A percentile compares a stretch with the other conserved stretches of the same genome.
phyloP scores from a whole-genome alignment of 192 early-diverging fungal genomes.

The Linnemannia zychae region DNA sequence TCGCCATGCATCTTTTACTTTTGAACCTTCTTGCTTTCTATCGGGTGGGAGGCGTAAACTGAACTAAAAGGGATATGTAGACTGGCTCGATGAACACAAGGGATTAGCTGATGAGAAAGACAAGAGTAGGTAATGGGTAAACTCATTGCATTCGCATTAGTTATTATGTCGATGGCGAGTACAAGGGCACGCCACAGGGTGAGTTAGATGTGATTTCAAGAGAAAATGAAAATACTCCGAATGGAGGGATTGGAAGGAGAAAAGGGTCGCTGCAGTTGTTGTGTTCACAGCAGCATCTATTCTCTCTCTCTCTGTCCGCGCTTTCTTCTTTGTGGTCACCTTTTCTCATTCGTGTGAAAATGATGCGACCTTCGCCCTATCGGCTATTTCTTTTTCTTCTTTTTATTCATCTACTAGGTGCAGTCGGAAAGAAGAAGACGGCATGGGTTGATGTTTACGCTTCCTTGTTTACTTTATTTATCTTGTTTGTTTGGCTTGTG shows the following conservation, averaged over 20 bases:
- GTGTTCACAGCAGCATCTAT: not conserved
- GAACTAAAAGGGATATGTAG: not conserved
- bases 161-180: not conserved
- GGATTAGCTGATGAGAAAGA: not conserved
- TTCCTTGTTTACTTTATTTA: not conserved
- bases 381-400: not conserved
- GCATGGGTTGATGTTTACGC: not conserved
- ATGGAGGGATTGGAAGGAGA: not conserved
- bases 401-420: no score
- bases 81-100: not conserved
- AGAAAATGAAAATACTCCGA: conserved; percentile 3
- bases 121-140: not conserved
- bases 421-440: no score
- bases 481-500: no score
- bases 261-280: no score
- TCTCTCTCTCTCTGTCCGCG: not conserved
- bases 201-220: not conserved
- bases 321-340: not conserved
- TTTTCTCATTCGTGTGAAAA: not conserved
- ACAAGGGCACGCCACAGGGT: not conserved
- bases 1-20: not conserved
- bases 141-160: not conserved
- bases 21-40: not conserved
- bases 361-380: not conserved
- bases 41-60: not conserved